phyloP scores from a whole-genome alignment of 2,329 filamentous ascomycete species.

The Monosporascus ibericus region DNA sequence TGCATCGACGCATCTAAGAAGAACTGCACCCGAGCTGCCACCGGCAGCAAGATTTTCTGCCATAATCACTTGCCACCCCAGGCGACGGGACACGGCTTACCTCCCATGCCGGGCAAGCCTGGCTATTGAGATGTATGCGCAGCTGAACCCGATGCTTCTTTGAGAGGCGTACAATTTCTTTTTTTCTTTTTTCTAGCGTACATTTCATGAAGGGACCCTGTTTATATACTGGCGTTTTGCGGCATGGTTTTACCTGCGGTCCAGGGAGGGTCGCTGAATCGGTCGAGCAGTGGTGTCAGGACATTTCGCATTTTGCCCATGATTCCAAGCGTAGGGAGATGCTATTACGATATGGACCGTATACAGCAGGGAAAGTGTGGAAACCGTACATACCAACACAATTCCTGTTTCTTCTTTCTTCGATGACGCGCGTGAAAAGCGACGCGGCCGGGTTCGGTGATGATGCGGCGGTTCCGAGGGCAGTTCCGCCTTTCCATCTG shows the following conservation, averaged over 20 bases:
- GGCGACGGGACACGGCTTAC: constrained; percentile 38
- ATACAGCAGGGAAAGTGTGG: background rate
- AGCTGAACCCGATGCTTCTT: background rate
- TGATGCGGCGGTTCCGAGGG: too few species aligned
- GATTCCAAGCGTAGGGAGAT: background rate
- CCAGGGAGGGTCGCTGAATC: background rate
- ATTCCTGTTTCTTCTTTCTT: background rate
- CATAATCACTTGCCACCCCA: constrained; percentile 51
- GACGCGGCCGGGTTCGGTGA: too few species aligned
- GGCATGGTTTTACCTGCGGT: background rate
- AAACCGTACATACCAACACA: background rate
- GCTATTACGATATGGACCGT: background rate
- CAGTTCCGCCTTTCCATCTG: too few species aligned
- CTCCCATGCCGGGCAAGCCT: constrained; percentile 51
- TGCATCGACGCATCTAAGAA: constrained; percentile 58
- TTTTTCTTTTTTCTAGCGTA: background rate
- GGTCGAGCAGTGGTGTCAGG: background rate
- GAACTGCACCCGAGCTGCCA: constrained; percentile 34
- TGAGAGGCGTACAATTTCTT: background rate
- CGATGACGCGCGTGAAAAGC: too few species aligned
- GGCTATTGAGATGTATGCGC: constrained; percentile 38
- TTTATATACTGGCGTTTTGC: background rate
- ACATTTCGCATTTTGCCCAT: background rate
- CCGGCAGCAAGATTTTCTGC: constrained; percentile 46
- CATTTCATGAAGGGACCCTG: background rate